Conservation (phyloP, 179 eudicot genomes). For the Amaranthus tricolor region DNA sequence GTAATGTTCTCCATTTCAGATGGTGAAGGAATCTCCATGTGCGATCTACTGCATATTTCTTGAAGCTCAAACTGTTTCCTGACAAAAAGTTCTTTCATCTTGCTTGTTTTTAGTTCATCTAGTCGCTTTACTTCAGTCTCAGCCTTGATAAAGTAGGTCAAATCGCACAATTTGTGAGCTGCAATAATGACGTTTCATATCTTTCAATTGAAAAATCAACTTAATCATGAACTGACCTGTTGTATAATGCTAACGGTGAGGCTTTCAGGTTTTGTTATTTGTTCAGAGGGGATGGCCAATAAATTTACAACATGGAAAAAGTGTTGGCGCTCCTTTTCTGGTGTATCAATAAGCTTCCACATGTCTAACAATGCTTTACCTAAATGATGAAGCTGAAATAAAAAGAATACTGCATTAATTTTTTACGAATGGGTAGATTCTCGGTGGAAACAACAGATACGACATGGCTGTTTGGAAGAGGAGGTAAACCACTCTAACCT, state of each 20-base stretch:
- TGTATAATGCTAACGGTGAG: conserved; percentile 62
- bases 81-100: conserved; percentile 88
- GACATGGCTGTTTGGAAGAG: background rate
- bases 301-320: conserved; percentile 56
- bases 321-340: conserved; percentile 55
- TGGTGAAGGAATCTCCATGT: conserved; percentile 82
- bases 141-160: conserved; percentile 44
- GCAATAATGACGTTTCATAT: background rate
- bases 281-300: conserved; percentile 40
- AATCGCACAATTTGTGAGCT: conserved; percentile 3
- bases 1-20: conserved; percentile 74
- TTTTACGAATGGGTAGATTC: background rate
- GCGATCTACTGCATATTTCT: conserved; percentile 76
- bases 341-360: conserved; percentile 91
- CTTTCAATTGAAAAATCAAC: background rate
- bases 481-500: conserved; percentile 43
- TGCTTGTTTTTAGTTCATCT: conserved; percentile 82
- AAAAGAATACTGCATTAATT: background rate
- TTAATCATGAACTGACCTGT: conserved; percentile 58
- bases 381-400: conserved; percentile 71
- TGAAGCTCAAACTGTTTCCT: conserved; percentile 81
- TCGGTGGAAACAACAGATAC: background rate
- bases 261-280: conserved; percentile 56
- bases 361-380: conserved; percentile 66
- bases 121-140: conserved; percentile 87